phyloP scores from a whole-genome alignment of 2,329 filamentous ascomycete species.

The Clonostachys rhizophaga region DNA sequence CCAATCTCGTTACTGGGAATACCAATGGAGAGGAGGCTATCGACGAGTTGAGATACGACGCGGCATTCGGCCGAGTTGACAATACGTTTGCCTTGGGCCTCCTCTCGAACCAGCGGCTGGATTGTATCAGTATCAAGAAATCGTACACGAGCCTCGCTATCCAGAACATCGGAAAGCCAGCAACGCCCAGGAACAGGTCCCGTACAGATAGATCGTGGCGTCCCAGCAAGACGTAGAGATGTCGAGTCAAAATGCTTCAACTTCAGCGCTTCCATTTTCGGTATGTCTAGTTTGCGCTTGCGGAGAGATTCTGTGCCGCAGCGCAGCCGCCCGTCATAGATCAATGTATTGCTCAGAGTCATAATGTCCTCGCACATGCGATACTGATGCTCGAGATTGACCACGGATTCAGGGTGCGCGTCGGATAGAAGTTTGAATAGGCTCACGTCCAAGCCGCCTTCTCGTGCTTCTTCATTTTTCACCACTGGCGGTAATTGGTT shows the following conservation, averaged over 20 bases:
- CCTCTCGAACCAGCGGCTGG: conserved; percentile 60
- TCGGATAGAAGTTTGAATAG: conserved; percentile 94
- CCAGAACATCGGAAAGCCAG: conserved; percentile 72
- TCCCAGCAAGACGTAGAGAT: conserved; percentile 32
- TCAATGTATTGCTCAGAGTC: conserved; percentile 86
- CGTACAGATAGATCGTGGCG: conserved; percentile 50
- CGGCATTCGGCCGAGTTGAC: conserved; percentile 82
- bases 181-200: conserved; percentile 48
- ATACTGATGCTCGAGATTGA: conserved; percentile 92
- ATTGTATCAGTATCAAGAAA: conserved; percentile 88
- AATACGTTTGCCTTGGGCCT: conserved; percentile 76
- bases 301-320: conserved; percentile 81
- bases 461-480: conserved; percentile 81
- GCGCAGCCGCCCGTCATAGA: conserved; percentile 86
- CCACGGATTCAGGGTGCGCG: conserved; percentile 78
- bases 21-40: conserved; percentile 70
- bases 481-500: conserved; percentile 94
- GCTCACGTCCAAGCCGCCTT: conserved; percentile 85
- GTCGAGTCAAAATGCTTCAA: conserved; percentile 53
- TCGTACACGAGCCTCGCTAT: conserved; percentile 68
- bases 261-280: conserved; percentile 56
- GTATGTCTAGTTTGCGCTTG: conserved; percentile 61
- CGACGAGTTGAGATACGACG: conserved; percentile 75
- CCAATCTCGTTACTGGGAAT: conserved; percentile 75
- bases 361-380: conserved; percentile 98